A percentile compares a stretch with the other conserved stretches of the same genome.
phyloP scores from a whole-genome alignment of 1,139 yeast species.

The Yamadazyma diospyri region DNA sequence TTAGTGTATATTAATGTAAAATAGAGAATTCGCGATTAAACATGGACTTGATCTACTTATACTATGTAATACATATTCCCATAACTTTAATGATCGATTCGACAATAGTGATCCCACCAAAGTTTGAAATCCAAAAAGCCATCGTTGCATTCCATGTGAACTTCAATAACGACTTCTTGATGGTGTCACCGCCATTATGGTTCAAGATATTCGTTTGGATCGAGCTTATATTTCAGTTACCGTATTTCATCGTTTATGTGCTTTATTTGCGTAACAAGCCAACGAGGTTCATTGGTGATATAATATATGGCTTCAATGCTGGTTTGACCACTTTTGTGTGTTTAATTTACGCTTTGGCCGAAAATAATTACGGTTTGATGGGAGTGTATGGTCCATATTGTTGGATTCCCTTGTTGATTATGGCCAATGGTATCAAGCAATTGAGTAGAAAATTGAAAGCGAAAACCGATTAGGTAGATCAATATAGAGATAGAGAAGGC shows the following conservation, averaged over 20 bases:
- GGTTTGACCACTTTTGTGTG: constrained; percentile 70
- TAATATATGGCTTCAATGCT: constrained; percentile 78
- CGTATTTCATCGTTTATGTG: constrained; percentile 53
- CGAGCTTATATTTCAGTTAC: constrained; percentile 74
- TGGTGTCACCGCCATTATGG: constrained; percentile 60
- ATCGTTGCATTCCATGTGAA: constrained; percentile 57
- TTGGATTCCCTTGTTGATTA: constrained; percentile 56
- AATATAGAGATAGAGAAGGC: too few species aligned
- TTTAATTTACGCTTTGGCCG: constrained; percentile 40
- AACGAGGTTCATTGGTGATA: constrained; percentile 43
- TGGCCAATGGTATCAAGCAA: constrained; percentile 35
- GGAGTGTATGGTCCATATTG: constrained; percentile 66
- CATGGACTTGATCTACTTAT: constrained; percentile 51
- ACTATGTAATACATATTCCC: constrained; percentile 60
- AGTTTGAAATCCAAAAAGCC: constrained; percentile 42
- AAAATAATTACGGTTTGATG: constrained; percentile 34
- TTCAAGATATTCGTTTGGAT: constrained; percentile 63
- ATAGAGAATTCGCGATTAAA: constrained; percentile 1
- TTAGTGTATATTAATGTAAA: background rate
- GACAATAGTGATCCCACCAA: constrained; percentile 64
- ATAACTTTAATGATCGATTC: constrained; percentile 76
- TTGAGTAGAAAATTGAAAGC: background rate
- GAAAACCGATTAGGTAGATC: too few species aligned
- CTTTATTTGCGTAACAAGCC: constrained; percentile 12
- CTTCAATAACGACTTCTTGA: constrained; percentile 67